phyloP scores from a whole-genome alignment of 108 stramenopile genomes.

The Nitzschia palea region DNA sequence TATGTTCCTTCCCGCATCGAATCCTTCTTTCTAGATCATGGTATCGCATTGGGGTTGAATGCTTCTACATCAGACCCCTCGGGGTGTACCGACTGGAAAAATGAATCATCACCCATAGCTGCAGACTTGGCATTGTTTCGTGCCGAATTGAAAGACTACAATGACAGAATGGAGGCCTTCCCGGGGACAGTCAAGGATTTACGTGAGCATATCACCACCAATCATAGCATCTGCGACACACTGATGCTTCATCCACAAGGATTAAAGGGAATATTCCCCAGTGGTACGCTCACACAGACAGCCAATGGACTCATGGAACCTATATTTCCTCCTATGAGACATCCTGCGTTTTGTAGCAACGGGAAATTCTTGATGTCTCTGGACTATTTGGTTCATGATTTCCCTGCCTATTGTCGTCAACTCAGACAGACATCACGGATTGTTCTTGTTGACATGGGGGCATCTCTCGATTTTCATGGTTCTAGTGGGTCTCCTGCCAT shows the following conservation, averaged over 20 bases:
- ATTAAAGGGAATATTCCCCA: not conserved
- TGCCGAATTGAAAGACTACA: not conserved
- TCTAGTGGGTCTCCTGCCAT: not conserved
- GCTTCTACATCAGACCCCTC: not conserved
- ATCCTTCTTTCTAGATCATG: not conserved
- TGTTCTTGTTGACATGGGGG: constrained; percentile 7
- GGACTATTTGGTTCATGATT: constrained; percentile 6
- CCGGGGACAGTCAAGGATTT: not conserved
- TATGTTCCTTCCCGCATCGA: not conserved
- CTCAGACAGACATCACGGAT: not conserved
- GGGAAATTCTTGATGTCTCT: not conserved
- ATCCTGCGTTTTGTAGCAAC: not conserved
- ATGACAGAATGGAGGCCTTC: not conserved
- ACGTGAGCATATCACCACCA: not conserved
- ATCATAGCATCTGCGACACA: not conserved
- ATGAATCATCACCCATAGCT: not conserved
- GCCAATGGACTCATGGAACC: not conserved
- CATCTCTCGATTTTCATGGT: not conserved
- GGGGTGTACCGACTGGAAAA: not conserved
- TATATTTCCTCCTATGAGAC: not conserved
- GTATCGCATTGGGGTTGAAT: not conserved
- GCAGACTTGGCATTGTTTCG: not conserved
- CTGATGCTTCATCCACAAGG: not conserved
- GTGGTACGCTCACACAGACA: not conserved
- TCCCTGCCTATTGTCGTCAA: constrained; percentile 8